These are phyloP conservation scores for Suhomyces terraborum DNA, from an alignment of 1,139 yeast species.

Conservation along the genomic window DNA sequence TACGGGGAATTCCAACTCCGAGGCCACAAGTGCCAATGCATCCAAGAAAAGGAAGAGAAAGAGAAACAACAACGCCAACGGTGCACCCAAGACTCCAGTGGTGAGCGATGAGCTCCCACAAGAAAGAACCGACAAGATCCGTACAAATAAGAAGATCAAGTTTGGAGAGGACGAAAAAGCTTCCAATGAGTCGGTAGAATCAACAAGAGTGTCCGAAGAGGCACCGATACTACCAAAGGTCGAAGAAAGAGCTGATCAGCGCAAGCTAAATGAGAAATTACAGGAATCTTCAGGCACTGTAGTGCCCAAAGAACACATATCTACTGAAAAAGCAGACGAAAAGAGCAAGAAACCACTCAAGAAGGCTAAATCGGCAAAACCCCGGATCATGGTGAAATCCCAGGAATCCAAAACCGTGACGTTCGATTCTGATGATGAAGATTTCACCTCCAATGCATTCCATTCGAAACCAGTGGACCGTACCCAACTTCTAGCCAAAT, in stretches of 20 bases:
- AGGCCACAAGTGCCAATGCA: not conserved
- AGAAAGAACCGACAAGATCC: constrained; percentile 8
- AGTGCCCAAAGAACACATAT: not conserved
- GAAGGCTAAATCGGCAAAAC: constrained; percentile 1
- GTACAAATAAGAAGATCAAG: constrained; percentile 33
- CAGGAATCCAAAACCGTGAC: constrained; percentile 9
- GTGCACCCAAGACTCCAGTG: not conserved
- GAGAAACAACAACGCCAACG: constrained; percentile 14
- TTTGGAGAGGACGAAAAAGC: constrained; percentile 25
- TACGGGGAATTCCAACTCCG: not conserved
- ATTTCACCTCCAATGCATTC: constrained; percentile 16
- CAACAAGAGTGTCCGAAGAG: not conserved
- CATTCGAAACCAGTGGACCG: constrained; percentile 14
- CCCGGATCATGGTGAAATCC: not conserved
- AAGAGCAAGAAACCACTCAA: not conserved
- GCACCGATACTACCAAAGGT: not conserved
- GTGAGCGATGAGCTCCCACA: constrained; percentile 9
- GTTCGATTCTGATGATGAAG: constrained; percentile 32
- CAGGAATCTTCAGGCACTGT: not conserved
- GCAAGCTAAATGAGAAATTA: no score
- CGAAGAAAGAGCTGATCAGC: no score
- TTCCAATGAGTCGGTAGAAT: not conserved
- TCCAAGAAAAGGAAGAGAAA: constrained; percentile 24
- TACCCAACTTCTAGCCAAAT: constrained; percentile 38
- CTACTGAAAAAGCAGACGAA: not conserved